phyloP scores from a whole-genome alignment of 1,139 yeast species.

The Taphrina betulina region DNA sequence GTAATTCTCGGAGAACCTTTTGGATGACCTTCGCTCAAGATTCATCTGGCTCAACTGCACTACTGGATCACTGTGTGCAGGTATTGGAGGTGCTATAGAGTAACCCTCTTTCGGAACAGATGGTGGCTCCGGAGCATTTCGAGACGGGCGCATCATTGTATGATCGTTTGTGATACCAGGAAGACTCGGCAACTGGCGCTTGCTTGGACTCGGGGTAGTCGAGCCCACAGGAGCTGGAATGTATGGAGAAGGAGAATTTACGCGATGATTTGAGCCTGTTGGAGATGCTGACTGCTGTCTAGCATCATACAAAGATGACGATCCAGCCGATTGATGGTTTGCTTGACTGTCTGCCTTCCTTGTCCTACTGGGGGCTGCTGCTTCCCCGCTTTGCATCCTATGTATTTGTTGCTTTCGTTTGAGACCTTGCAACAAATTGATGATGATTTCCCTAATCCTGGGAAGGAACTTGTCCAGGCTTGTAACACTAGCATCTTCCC shows the following conservation, averaged over 20 bases:
- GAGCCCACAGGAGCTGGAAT: background rate
- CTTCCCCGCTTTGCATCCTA: slow-evolving; percentile 24
- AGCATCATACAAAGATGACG: slow-evolving; percentile 3
- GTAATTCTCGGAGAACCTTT: slow-evolving; percentile 29
- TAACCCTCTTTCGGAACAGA: background rate
- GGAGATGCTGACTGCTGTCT: slow-evolving; percentile 15
- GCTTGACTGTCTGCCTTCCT: slow-evolving; percentile 7
- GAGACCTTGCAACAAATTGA: slow-evolving; percentile 71
- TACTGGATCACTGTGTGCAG: slow-evolving; percentile 14
- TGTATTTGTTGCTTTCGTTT: slow-evolving; percentile 69
- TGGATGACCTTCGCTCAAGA: slow-evolving; percentile 24
- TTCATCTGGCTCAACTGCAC: slow-evolving; percentile 20
- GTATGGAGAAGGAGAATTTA: background rate
- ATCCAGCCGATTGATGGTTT: background rate
- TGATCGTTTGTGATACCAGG: slow-evolving; percentile 1
- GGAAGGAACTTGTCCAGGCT: slow-evolving; percentile 80
- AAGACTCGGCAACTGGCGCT: slow-evolving; percentile 10
- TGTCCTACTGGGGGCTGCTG: slow-evolving; percentile 10
- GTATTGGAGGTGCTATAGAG: slow-evolving; percentile 7
- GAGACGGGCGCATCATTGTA: slow-evolving; percentile 5
- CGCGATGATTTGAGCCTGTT: slow-evolving; percentile 13
- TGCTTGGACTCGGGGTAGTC: background rate
- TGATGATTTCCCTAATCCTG: slow-evolving; percentile 80
- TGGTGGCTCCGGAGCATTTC: slow-evolving; percentile 21
- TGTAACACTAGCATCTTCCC: slow-evolving; percentile 82